Evolutionary conservation across 2,329 filamentous ascomycete species (phyloP).

Genomic region (Aspergillus sp.): DNA sequence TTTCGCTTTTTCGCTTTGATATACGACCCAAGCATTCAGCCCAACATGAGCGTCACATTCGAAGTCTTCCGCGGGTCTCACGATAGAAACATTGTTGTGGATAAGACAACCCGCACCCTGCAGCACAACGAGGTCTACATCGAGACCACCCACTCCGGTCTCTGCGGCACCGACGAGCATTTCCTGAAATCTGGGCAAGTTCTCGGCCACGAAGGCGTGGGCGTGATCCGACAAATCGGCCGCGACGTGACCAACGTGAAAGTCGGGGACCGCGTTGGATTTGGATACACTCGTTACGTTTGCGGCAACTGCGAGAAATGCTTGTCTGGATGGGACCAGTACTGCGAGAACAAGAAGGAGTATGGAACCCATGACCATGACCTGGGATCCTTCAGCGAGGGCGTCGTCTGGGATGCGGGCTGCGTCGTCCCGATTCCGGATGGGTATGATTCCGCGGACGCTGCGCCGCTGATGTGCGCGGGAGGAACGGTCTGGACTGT

Average conservation of each 20-base stretch:
- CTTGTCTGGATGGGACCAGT: conserved; percentile 22
- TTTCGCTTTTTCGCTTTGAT: no score
- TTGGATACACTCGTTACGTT: conserved; percentile 24
- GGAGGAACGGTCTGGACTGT: conserved; percentile 43
- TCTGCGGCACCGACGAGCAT: conserved; percentile 19
- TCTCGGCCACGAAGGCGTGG: conserved; percentile 49
- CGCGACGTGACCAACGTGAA: conserved; percentile 39
- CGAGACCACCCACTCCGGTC: conserved; percentile 19
- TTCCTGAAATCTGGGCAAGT: conserved; percentile 11
- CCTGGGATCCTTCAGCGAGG: conserved; percentile 23
- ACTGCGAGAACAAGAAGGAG: conserved; percentile 23
- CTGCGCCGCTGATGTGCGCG: conserved; percentile 29
- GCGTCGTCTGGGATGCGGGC: conserved; percentile 25
- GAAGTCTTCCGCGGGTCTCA: conserved; percentile 19
- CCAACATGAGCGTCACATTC: conserved; percentile 16
- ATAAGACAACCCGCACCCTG: conserved; percentile 16
- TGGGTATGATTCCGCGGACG: conserved; percentile 18
- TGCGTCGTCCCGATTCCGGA: conserved; percentile 31
- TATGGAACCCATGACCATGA: conserved; percentile 24
- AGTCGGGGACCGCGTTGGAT: conserved; percentile 32
- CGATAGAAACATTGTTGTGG: conserved; percentile 15
- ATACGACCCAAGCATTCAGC: no score
- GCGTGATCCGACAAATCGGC: conserved; percentile 41
- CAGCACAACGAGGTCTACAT: conserved; percentile 16
- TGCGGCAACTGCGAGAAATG: conserved; percentile 29